Percentiles rank a stretch among this genome's conserved stretches.
These are phyloP conservation scores for Sporobolomyces roseus DNA, from an alignment of 768 basidiomycete species.

Conservation along the genomic window DNA sequence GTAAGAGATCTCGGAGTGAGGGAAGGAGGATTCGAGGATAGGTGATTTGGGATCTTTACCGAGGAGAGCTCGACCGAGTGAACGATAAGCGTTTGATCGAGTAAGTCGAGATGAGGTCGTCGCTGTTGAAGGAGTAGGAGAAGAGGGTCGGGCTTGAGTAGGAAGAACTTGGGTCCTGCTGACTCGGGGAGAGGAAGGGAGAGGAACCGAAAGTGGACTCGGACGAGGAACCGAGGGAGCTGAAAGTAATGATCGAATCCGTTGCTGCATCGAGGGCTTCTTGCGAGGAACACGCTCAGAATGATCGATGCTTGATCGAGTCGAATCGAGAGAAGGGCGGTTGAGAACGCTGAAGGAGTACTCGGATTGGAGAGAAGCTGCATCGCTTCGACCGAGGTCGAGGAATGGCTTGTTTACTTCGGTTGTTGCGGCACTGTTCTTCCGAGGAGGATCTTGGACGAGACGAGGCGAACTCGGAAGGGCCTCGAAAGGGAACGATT, in stretches of 20 bases:
- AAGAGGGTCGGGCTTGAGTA: background rate
- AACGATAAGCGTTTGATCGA: conserved; percentile 22
- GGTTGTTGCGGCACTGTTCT: background rate
- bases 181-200: background rate
- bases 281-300: background rate
- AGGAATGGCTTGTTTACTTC: background rate
- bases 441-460: background rate
- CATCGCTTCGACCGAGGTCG: background rate
- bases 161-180: background rate
- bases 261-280: conserved; percentile 2
- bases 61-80: conserved; percentile 12
- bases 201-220: too few relatives aligned
- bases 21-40: background rate
- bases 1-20: conserved; percentile 2
- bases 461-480: conserved; percentile 1
- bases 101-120: conserved; percentile 1
- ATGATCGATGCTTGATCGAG: background rate
- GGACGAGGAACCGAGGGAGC: background rate
- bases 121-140: conserved; percentile 5
- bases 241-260: background rate
- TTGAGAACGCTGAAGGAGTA: background rate
- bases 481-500: conserved; percentile 5
- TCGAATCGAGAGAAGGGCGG: background rate
- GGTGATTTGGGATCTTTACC: conserved; percentile 3
- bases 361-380: background rate